Evolutionary conservation across 2,329 filamentous ascomycete species (phyloP).

Genomic region (Botrytis squamosa): DNA sequence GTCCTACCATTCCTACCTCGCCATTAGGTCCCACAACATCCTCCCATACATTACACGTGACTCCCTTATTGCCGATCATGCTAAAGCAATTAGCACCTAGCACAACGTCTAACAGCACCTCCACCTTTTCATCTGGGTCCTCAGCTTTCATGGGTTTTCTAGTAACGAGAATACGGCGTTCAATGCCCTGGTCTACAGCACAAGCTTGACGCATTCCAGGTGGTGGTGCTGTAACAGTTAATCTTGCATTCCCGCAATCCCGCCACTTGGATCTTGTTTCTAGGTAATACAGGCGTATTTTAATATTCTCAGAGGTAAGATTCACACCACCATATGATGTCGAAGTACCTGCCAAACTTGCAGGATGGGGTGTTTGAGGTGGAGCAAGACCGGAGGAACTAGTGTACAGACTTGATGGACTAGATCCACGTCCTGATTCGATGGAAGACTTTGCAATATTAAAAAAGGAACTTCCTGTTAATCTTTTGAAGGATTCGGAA

Average conservation of each 20-base stretch:
- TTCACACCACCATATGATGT: constrained; percentile 47
- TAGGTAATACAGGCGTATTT: constrained; percentile 81
- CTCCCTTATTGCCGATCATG: constrained; percentile 31
- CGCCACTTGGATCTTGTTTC: constrained; percentile 80
- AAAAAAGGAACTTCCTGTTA: constrained; percentile 72
- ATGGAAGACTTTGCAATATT: constrained; percentile 81
- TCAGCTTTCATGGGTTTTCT: constrained; percentile 42
- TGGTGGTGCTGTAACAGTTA: constrained; percentile 79
- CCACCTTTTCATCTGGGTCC: constrained; percentile 20
- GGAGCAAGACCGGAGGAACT: constrained; percentile 43
- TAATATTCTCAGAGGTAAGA: constrained; percentile 73
- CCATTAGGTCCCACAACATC: constrained; percentile 35
- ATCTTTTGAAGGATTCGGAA: constrained; percentile 63
- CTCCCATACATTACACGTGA: constrained; percentile 35
- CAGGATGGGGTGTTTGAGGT: constrained; percentile 31
- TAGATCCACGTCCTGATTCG: constrained; percentile 47
- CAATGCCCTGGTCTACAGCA: constrained; percentile 61
- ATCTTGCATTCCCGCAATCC: constrained; percentile 79
- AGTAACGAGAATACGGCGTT: constrained; percentile 86
- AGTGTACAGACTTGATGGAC: constrained; percentile 42
- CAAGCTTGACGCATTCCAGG: constrained; percentile 59
- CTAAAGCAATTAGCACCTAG: constrained; percentile 32
- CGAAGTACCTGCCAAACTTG: constrained; percentile 31
- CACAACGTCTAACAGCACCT: constrained; percentile 30
- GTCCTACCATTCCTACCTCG: constrained; percentile 29